Conservation (phyloP, 257 asterid species). For the Penstemon newberryi region DNA sequence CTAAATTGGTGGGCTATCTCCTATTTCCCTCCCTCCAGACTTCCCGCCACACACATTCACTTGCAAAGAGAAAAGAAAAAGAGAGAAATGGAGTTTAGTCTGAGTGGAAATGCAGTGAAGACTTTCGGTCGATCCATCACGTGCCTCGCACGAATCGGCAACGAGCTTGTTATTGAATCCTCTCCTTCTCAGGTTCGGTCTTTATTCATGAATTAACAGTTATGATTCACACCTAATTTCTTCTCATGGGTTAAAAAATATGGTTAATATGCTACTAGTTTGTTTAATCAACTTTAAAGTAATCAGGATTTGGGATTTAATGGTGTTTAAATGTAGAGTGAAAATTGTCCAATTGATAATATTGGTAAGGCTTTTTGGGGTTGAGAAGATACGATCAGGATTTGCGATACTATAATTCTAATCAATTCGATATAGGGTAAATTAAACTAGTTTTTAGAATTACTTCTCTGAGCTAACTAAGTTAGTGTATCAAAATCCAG, state of each 20-base stretch:
- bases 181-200: conserved; percentile 67
- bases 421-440: not conserved
- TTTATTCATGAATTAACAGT: not conserved
- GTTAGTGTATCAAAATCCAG: conserved; percentile 1
- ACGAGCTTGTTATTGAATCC: conserved; percentile 79
- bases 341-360: not conserved
- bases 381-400: not conserved
- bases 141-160: conserved; percentile 93
- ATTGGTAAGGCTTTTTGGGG: not conserved
- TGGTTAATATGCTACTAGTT: not conserved
- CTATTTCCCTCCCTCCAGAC: no score
- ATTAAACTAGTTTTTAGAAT: no score
- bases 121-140: conserved; percentile 81
- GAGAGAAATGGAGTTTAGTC: conserved; percentile 64
- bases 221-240: not conserved
- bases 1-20: no score
- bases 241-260: no score
- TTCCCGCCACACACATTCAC: no score
- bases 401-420: no score
- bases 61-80: not conserved
- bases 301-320: conserved; percentile 32
- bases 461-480: no score
- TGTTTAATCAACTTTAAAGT: not conserved
- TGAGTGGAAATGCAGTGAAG: conserved; percentile 84
- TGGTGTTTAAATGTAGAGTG: not conserved